These are phyloP conservation scores for Puccinellia tenuiflora DNA, from an alignment of 176 grass and related monocot genomes.

Conservation along the genomic window DNA sequence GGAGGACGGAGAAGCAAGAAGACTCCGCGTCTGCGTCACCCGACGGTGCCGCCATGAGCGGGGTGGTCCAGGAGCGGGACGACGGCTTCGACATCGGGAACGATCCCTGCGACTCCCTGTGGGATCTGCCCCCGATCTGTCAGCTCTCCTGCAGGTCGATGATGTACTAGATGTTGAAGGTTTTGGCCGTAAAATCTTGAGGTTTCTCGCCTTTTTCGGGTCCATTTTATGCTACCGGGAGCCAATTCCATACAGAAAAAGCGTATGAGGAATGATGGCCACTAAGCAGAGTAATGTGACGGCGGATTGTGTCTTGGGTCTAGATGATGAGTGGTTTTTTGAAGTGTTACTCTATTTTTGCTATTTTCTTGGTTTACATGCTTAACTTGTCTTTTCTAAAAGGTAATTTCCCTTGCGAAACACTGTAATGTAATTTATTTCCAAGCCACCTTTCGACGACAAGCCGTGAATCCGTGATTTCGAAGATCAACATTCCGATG, in stretches of 20 bases:
- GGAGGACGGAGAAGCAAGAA: conserved; percentile 44
- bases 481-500: not conserved
- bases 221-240: conserved; percentile 31
- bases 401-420: not conserved
- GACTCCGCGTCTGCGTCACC: conserved; percentile 3
- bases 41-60: conserved; percentile 13
- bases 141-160: conserved; percentile 42
- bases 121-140: conserved; percentile 56
- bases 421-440: not conserved
- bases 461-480: no score
- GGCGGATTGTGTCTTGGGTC: not conserved
- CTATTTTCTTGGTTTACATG: not conserved
- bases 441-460: no score
- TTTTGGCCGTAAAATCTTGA: not conserved
- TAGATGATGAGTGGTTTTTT: conserved; percentile 3
- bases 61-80: conserved; percentile 6
- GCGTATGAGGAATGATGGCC: conserved; percentile 44
- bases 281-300: conserved; percentile 27
- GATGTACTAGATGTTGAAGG: conserved; percentile 32
- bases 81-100: conserved; percentile 25
- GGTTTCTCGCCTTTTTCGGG: not conserved
- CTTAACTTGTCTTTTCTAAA: not conserved
- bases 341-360: not conserved
- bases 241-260: conserved; percentile 42
- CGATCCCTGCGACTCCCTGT: conserved; percentile 46